phyloP scores from a whole-genome alignment of 2,329 filamentous ascomycete genomes.

The Simplicillium aogashimaense region DNA sequence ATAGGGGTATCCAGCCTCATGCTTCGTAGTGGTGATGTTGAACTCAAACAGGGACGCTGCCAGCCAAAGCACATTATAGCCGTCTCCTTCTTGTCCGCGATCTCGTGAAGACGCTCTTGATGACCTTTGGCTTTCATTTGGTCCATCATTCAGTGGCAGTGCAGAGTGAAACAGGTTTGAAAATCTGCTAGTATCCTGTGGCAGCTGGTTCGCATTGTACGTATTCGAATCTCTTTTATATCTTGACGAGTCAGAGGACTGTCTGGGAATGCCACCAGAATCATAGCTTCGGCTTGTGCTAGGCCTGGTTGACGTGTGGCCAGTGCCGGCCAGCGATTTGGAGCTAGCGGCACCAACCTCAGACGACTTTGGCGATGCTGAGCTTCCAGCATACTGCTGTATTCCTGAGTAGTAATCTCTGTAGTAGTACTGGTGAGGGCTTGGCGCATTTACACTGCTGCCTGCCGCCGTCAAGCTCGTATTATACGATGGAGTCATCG shows the following conservation, averaged over 20 bases:
- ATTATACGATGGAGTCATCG: constrained; percentile 39
- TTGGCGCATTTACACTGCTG: constrained; percentile 25
- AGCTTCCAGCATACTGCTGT: constrained; percentile 37
- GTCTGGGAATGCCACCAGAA: constrained; percentile 37
- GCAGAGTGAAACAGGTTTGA: constrained; percentile 82
- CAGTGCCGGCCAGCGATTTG: constrained; percentile 32
- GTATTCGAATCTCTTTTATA: constrained; percentile 45
- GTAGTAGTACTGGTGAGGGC: constrained; percentile 46
- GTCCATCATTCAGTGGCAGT: constrained; percentile 65
- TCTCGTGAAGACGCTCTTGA: constrained; percentile 53
- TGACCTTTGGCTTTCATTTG: constrained; percentile 40
- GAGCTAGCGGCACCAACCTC: constrained; percentile 37
- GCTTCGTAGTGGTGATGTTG: constrained; percentile 85
- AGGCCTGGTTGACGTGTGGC: constrained; percentile 34
- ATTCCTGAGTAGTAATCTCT: constrained; percentile 39
- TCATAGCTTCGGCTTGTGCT: constrained; percentile 52
- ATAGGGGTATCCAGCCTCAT: constrained; percentile 92
- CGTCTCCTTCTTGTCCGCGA: constrained; percentile 38
- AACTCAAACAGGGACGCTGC: constrained; percentile 95
- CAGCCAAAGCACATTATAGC: constrained; percentile 74
- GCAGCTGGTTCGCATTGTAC: constrained; percentile 37
- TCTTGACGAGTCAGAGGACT: constrained; percentile 40
- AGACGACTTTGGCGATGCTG: constrained; percentile 45
- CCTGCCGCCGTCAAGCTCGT: constrained; percentile 10
- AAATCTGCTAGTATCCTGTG: constrained; percentile 43